Conservation (phyloP, 192 early-diverging fungal species). For the Coemansia sp. region DNA sequence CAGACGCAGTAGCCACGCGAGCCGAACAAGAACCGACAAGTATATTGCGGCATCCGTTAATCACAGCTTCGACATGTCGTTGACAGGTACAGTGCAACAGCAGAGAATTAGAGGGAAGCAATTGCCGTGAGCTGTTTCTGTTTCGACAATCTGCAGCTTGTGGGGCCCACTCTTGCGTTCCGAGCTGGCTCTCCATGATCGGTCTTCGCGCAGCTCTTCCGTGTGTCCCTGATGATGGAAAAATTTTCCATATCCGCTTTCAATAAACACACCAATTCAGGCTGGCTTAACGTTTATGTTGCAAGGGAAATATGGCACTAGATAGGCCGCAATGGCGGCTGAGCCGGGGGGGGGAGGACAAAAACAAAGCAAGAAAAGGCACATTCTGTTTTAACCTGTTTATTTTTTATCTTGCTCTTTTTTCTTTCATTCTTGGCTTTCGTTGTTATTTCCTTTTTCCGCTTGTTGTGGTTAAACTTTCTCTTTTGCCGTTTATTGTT, state of each 20-base stretch:
- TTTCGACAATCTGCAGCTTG: not conserved
- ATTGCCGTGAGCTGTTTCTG: not conserved
- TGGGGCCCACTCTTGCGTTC: not conserved
- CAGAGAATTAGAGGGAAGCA: not conserved
- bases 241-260: not conserved
- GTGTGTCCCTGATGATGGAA: not conserved
- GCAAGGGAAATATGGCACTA: too few species aligned
- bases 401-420: not conserved
- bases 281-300: too few species aligned
- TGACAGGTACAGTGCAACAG: not conserved
- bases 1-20: slow-evolving; percentile 1
- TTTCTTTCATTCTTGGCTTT: not conserved
- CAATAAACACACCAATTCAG: not conserved
- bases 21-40: not conserved
- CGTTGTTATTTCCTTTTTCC: not conserved
- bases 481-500: not conserved
- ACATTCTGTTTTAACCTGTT: slow-evolving; percentile 4
- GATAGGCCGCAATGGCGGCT: slow-evolving; percentile 1
- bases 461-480: not conserved
- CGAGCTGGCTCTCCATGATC: not conserved
- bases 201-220: not conserved
- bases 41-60: slow-evolving; percentile 5
- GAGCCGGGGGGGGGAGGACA: not conserved
- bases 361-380: not conserved
- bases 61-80: not conserved